Evolutionary conservation across 805 yeast species (phyloP).

Genomic region (Starmerella powellii): DNA sequence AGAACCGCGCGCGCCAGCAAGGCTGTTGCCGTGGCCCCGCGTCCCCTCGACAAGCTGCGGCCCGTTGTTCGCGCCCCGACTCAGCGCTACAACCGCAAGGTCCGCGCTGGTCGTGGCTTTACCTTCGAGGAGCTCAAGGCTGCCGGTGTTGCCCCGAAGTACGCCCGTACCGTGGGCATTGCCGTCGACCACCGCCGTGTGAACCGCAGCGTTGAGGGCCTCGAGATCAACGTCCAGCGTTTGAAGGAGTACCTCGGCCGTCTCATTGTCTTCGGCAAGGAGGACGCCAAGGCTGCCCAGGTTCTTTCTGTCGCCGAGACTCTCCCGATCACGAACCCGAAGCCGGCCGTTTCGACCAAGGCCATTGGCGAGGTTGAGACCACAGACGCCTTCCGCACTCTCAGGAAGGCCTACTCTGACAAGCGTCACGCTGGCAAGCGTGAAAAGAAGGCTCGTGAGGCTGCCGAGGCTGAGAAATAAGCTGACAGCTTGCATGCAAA

Average conservation of each 20-base stretch:
- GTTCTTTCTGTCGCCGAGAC: constrained; percentile 47
- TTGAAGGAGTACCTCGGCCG: constrained; percentile 92
- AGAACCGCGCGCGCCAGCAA: constrained; percentile 85
- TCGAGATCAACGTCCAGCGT: constrained; percentile 90
- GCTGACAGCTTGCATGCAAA: constrained; percentile 9
- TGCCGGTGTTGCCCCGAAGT: constrained; percentile 75
- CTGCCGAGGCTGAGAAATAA: constrained; percentile 93
- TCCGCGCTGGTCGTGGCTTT: constrained; percentile 99
- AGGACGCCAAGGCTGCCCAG: constrained; percentile 54
- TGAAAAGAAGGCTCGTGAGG: constrained; percentile 93
- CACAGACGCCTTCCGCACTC: constrained; percentile 83
- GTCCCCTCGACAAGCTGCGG: constrained; percentile 90
- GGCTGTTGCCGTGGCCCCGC: constrained; percentile 95
- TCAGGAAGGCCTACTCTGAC: constrained; percentile 89
- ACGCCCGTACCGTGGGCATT: constrained; percentile 97
- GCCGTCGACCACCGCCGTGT: constrained; percentile 99
- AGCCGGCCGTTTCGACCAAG: constrained; percentile 66
- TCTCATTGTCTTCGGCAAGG: constrained; percentile 85
- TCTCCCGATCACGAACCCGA: constrained; percentile 84
- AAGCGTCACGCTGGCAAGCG: constrained; percentile 91
- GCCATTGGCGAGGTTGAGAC: constrained; percentile 63
- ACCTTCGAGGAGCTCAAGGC: constrained; percentile 96
- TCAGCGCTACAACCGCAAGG: constrained; percentile 96
- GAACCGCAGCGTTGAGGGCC: constrained; percentile 93
- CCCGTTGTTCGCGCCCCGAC: constrained; percentile 99